Evolutionary conservation across 768 basidiomycete genomes (phyloP).

Genomic region (Boletales sp.): DNA sequence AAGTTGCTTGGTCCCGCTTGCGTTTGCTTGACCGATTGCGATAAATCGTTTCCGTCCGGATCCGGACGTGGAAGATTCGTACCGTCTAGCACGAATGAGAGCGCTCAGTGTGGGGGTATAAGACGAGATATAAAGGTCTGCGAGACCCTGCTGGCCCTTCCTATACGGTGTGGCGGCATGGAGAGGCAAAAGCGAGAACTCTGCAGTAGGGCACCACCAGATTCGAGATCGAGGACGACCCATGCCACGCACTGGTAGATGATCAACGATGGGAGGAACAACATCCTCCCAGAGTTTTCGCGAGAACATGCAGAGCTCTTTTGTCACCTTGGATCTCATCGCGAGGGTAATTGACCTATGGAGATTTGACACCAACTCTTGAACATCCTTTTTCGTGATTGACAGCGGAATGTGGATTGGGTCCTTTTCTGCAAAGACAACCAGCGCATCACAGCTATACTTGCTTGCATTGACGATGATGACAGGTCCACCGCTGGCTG

Average conservation of each 20-base stretch:
- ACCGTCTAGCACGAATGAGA: conserved; percentile 10
- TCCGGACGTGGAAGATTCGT: neutral
- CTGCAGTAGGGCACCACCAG: conserved; percentile 2
- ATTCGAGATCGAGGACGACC: neutral
- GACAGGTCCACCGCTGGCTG: conserved; percentile 23
- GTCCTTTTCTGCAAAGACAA: conserved; percentile 10
- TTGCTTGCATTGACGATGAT: conserved; percentile 30
- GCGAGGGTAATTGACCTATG: neutral
- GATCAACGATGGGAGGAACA: conserved; percentile 8
- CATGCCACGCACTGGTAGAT: neutral
- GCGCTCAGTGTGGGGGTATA: conserved; percentile 19
- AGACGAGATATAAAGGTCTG: conserved; percentile 15
- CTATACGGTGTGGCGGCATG: conserved; percentile 15
- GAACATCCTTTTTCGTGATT: neutral
- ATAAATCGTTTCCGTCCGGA: neutral
- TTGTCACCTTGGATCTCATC: neutral
- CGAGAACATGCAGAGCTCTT: neutral
- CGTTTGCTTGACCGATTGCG: conserved; percentile 2
- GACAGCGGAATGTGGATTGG: conserved; percentile 5
- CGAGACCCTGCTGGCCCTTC: conserved; percentile 3
- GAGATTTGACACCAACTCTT: neutral
- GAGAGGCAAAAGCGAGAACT: conserved; percentile 10
- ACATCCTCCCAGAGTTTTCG: conserved; percentile 13
- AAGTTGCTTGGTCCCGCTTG: neutral
- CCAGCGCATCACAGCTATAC: conserved; percentile 31